Conservation (phyloP, 331 rosid species). For the Cydonia oblonga region DNA sequence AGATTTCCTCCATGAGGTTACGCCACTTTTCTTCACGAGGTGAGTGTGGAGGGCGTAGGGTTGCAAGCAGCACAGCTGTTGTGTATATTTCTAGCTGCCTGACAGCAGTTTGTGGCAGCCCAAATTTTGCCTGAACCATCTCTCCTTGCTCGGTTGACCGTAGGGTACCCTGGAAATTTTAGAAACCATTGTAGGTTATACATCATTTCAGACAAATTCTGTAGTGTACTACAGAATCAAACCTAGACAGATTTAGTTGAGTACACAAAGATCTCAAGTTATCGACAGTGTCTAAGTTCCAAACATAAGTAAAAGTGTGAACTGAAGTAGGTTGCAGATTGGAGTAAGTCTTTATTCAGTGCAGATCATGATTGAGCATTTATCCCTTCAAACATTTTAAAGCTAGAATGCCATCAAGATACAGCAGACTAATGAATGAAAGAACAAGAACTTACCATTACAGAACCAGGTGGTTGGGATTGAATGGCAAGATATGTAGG, state of each 20-base stretch:
- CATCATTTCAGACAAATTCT: background rate
- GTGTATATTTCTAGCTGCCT: conserved; percentile 94
- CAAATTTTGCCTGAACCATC: conserved; percentile 91
- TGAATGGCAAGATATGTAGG: conserved; percentile 95
- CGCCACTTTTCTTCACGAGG: conserved; percentile 87
- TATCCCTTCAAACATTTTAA: background rate
- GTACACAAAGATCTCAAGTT: background rate
- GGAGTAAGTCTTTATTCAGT: background rate
- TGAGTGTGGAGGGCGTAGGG: conserved; percentile 74
- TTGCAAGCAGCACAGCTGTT: conserved; percentile 89
- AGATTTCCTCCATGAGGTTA: conserved; percentile 84
- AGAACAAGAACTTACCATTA: conserved; percentile 45
- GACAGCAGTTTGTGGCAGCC: conserved; percentile 78
- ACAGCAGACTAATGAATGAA: background rate
- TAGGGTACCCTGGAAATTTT: conserved; percentile 44
- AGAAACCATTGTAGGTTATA: too few relatives aligned
- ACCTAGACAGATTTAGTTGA: background rate
- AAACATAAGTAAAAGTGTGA: background rate
- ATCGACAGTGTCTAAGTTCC: background rate
- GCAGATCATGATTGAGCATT: background rate
- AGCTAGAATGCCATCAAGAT: background rate
- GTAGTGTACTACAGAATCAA: background rate
- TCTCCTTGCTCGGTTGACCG: conserved; percentile 97
- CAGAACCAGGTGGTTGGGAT: conserved; percentile 96
- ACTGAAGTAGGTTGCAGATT: background rate